phyloP scores from a whole-genome alignment of 805 yeast species.

The Lipomyces sp. region DNA sequence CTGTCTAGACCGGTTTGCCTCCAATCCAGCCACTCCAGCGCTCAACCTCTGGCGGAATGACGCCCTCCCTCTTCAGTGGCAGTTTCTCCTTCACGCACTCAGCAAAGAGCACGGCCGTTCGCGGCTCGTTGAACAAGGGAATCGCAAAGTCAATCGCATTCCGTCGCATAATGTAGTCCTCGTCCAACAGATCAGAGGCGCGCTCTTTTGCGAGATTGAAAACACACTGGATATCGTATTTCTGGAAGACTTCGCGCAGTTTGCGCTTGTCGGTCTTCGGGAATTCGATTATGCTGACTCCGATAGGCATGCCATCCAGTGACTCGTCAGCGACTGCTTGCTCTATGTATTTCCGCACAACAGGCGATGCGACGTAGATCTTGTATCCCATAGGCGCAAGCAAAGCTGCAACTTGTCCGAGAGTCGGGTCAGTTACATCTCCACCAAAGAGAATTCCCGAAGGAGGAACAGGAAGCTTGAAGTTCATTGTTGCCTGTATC shows the following conservation, averaged over 20 bases:
- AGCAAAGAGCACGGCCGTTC: conserved; percentile 85
- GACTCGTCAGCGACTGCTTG: conserved; percentile 44
- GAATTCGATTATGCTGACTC: conserved; percentile 72
- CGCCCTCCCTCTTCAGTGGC: conserved; percentile 48
- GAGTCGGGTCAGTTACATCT: conserved; percentile 65
- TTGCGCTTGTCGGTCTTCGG: conserved; percentile 92
- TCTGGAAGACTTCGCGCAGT: conserved; percentile 88
- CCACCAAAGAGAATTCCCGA: conserved; percentile 92
- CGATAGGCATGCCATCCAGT: conserved; percentile 37
- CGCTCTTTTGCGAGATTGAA: conserved; percentile 88
- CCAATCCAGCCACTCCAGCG: conserved; percentile 98
- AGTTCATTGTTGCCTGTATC: conserved; percentile 94
- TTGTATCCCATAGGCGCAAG: conserved; percentile 75
- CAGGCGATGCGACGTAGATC: conserved; percentile 70
- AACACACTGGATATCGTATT: conserved; percentile 78
- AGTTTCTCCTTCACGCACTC: conserved; percentile 72
- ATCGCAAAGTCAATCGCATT: conserved; percentile 97
- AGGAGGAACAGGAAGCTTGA: conserved; percentile 88
- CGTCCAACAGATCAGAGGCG: conserved; percentile 79
- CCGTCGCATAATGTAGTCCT: conserved; percentile 97
- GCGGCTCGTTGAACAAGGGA: conserved; percentile 95
- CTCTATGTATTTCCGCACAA: conserved; percentile 66
- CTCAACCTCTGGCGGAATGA: conserved; percentile 81
- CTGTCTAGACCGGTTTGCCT: conserved; percentile 84
- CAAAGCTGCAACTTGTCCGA: conserved; percentile 70